phyloP scores from a whole-genome alignment of 352 stramenopile genomes.

The Aphanomyces euteiches region DNA sequence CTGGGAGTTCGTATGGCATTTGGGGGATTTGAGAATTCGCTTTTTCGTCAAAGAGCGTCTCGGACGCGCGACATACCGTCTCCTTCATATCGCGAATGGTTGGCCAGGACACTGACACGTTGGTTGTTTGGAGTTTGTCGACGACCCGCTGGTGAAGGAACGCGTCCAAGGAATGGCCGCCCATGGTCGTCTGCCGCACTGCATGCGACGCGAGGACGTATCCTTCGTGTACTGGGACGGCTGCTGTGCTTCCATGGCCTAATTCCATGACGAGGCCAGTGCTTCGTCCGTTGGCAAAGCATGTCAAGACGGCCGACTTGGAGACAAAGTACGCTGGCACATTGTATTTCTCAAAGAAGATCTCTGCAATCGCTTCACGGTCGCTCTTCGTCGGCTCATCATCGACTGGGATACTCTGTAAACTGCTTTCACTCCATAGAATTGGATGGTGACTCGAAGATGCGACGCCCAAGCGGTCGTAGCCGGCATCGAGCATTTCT shows the following conservation, averaged over 20 bases:
- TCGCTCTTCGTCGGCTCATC: constrained; percentile 30
- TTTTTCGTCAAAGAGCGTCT: constrained; percentile 62
- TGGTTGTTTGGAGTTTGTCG: constrained; percentile 37
- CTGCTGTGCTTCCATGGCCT: constrained; percentile 68
- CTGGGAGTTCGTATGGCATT: constrained; percentile 76
- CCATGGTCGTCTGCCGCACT: constrained; percentile 52
- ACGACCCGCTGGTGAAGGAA: constrained; percentile 41
- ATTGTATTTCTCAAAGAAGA: constrained; percentile 78
- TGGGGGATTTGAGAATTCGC: constrained; percentile 69
- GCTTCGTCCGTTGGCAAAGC: constrained; percentile 78
- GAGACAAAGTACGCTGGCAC: constrained; percentile 72
- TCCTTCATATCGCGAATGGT: constrained; percentile 69
- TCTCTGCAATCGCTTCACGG: constrained; percentile 66
- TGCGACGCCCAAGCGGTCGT: constrained; percentile 6
- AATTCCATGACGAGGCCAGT: constrained; percentile 78
- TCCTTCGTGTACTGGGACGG: constrained; percentile 73
- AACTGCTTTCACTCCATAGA: constrained; percentile 26
- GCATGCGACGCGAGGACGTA: constrained; percentile 71
- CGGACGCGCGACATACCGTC: constrained; percentile 67
- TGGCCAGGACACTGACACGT: constrained; percentile 45
- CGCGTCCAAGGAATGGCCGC: constrained; percentile 60
- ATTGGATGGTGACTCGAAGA: constrained; percentile 12
- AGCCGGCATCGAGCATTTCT: constrained; percentile 27
- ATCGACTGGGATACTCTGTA: constrained; percentile 30
- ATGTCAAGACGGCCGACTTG: constrained; percentile 77